phyloP scores from a whole-genome alignment of 2,329 filamentous ascomycete species.

The Botrytis fabae region DNA sequence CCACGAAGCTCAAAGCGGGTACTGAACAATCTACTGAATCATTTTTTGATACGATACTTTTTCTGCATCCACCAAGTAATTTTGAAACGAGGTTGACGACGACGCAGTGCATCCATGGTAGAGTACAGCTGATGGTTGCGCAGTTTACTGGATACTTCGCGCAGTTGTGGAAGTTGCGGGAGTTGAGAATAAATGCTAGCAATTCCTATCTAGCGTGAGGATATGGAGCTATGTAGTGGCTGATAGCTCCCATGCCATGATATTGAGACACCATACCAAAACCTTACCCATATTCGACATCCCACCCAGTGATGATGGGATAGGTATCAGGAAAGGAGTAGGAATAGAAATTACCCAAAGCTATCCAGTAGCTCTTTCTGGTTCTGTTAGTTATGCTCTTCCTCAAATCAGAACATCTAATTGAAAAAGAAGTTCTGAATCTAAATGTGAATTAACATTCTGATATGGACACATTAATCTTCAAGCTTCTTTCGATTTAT shows the following conservation, averaged over 20 bases:
- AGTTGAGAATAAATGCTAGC: background rate
- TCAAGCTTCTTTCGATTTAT: background rate
- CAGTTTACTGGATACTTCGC: background rate
- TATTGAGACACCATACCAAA: rapidly evolving
- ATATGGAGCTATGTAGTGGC: background rate
- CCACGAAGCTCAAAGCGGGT: background rate
- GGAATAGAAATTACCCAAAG: background rate
- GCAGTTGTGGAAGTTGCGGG: background rate
- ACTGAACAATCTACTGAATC: background rate
- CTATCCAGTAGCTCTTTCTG: background rate
- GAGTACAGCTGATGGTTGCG: background rate
- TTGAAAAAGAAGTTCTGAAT: background rate
- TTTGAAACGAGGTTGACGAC: background rate
- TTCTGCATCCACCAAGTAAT: background rate
- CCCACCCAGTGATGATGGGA: background rate
- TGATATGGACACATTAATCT: background rate
- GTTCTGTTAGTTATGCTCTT: background rate
- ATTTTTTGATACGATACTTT: background rate
- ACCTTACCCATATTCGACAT: background rate
- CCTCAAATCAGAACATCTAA: background rate
- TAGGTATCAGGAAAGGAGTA: background rate
- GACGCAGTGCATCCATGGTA: background rate
- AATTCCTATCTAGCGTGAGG: background rate
- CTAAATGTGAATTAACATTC: background rate
- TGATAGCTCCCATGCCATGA: background rate